Evolutionary conservation across 2,329 filamentous ascomycete genomes (phyloP).

Genomic region (Magnaporthales sp.): DNA sequence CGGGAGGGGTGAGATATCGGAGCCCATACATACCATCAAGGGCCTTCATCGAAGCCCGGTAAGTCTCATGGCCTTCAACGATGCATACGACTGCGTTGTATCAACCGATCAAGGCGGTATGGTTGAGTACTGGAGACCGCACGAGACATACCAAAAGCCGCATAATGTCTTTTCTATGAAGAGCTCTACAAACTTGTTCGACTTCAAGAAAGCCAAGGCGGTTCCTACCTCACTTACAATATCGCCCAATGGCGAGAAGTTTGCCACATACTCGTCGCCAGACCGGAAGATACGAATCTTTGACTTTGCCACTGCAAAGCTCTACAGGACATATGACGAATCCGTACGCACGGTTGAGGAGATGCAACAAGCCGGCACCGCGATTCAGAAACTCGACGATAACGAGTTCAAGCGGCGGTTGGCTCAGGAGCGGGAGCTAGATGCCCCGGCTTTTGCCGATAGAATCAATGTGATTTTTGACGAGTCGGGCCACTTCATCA

Average conservation of each 20-base stretch:
- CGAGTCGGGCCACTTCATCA: slow-evolving; percentile 88
- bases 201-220: slow-evolving; percentile 93
- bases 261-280: slow-evolving; percentile 84
- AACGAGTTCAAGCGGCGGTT: slow-evolving; percentile 87
- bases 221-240: slow-evolving; percentile 74
- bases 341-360: slow-evolving; percentile 81
- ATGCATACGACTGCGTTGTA: slow-evolving; percentile 78
- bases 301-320: slow-evolving; percentile 80
- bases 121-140: slow-evolving; percentile 92
- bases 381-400: slow-evolving; percentile 71
- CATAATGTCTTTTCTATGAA: slow-evolving; percentile 89
- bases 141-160: slow-evolving; percentile 77
- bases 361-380: slow-evolving; percentile 92
- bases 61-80: slow-evolving; percentile 81
- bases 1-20: slow-evolving; percentile 71
- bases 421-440: slow-evolving; percentile 78
- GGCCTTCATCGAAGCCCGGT: slow-evolving; percentile 77
- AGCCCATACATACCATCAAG: slow-evolving; percentile 68
- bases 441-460: slow-evolving; percentile 55
- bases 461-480: slow-evolving; percentile 89
- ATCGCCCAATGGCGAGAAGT: slow-evolving; percentile 77
- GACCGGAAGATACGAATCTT: slow-evolving; percentile 91
- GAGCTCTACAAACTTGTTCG: slow-evolving; percentile 87
- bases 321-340: slow-evolving; percentile 91
- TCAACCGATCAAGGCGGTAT: slow-evolving; percentile 86